Evolutionary conservation across 495 filamentous ascomycete species (phyloP).

Genomic region (Wilcoxina mikolae): DNA sequence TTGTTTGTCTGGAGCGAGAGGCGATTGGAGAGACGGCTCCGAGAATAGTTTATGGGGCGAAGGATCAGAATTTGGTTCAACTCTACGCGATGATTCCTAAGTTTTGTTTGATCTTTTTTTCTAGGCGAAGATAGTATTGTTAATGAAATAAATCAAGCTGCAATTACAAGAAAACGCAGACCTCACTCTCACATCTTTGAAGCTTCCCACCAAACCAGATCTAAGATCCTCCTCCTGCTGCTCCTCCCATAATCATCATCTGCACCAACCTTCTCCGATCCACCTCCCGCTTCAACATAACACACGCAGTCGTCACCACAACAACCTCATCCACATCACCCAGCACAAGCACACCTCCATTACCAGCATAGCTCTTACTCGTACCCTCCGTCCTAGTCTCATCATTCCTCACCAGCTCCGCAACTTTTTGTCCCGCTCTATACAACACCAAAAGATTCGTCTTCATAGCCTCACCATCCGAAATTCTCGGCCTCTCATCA

Average conservation of each 20-base stretch:
- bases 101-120: too few species aligned
- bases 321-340: constrained; percentile 32
- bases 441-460: neutral
- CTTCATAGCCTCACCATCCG: neutral
- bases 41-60: too few species aligned
- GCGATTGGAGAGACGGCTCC: too few species aligned
- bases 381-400: constrained; percentile 34
- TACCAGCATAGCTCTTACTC: constrained; percentile 29
- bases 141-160: too few species aligned
- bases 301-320: constrained; percentile 39
- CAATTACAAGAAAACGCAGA: too few species aligned
- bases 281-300: constrained; percentile 46
- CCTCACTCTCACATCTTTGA: too few species aligned
- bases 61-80: too few species aligned
- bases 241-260: constrained; percentile 32
- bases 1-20: too few species aligned
- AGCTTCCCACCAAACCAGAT: too few species aligned
- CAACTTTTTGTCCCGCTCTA: constrained; percentile 29
- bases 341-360: constrained; percentile 29
- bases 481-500: neutral
- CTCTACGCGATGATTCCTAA: too few species aligned
- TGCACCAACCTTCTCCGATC: constrained; percentile 39
- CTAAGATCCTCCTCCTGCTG: constrained; percentile 14
- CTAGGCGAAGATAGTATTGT: too few species aligned
- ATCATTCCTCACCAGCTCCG: constrained; percentile 34